phyloP scores from a whole-genome alignment of 768 basidiomycete genomes.

The Suillus decipiens region DNA sequence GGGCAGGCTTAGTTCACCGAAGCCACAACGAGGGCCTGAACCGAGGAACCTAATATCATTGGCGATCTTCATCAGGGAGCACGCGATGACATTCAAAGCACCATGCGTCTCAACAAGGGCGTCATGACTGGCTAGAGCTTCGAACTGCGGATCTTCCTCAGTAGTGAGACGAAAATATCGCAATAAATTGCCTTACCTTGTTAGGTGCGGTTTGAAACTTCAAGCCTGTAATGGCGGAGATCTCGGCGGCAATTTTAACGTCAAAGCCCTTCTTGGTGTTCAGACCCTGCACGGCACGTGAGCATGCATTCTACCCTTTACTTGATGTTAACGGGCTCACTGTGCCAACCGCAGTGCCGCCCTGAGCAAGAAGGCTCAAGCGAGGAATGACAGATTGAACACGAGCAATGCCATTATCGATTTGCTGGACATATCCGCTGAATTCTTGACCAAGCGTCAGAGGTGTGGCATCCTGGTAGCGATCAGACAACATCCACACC shows the following conservation, averaged over 20 bases:
- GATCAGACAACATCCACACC: slow-evolving; percentile 10
- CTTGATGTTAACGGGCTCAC: slow-evolving; percentile 45
- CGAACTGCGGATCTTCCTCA: slow-evolving; percentile 60
- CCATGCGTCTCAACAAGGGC: slow-evolving; percentile 97
- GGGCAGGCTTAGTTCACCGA: slow-evolving; percentile 91
- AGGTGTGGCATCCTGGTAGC: slow-evolving; percentile 87
- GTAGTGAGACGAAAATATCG: neutral
- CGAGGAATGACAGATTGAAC: slow-evolving; percentile 82
- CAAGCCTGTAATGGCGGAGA: slow-evolving; percentile 88
- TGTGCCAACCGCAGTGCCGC: slow-evolving; percentile 98
- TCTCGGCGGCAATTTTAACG: slow-evolving; percentile 88
- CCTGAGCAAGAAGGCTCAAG: slow-evolving; percentile 88
- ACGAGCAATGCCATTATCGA: slow-evolving; percentile 87
- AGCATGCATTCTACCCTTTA: slow-evolving; percentile 7
- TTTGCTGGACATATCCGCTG: slow-evolving; percentile 95
- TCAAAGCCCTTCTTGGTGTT: slow-evolving; percentile 98
- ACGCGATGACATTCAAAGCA: slow-evolving; percentile 94
- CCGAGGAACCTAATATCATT: slow-evolving; percentile 98
- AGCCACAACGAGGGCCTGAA: slow-evolving; percentile 95
- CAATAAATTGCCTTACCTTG: slow-evolving; percentile 59
- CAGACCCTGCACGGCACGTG: slow-evolving; percentile 62
- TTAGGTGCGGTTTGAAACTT: slow-evolving; percentile 97
- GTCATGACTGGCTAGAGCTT: slow-evolving; percentile 97
- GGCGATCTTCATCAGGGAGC: slow-evolving; percentile 98
- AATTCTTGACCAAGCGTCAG: slow-evolving; percentile 98